Evolutionary conservation across 1,139 yeast species (phyloP), one percentile per base, ranked within the genome.

Genomic region (Chernovozyma aurita): DNA sequence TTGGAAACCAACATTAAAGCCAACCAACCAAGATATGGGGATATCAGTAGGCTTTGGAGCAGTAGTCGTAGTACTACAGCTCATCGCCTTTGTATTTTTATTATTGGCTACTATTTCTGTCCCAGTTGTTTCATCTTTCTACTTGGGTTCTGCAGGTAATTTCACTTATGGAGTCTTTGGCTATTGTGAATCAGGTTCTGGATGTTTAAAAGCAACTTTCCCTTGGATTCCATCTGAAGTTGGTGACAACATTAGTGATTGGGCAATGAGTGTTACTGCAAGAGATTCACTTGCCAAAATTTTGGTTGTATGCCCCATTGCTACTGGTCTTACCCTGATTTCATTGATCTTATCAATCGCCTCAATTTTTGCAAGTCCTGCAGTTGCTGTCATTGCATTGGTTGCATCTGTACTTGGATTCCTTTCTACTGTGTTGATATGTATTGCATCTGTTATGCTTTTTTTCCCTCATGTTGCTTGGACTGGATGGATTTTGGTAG

Each of bases 131-230:
- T 38, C 52, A 1, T 33, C 58, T 2, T 59, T 76, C 37, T 48
- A 52, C n/a, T 48, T 76, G 21, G 76, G 60, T 38, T 55, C 54
- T 16, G 60, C 60, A 44, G 65, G 67, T 17, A 76, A 71, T 34
- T 68, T 70, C 51, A 65, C 73, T 37, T 92, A 82, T 56, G 98
- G 98, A 4, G 87, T 86, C 1, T 85, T 90, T 64, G 98, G 97
- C 2, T 75, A 77, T 44, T 90, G 97, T 57, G 53, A 45, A 30
- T 36, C 47, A 4, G 53, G 64, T 3, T 53, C 61, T 5, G 50
- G 57, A 1, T 85, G 95, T 57, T 66, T 81, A 0, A 38, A 41
- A 4, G 63, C 67, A 4, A 38, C 51, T n/a, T 70, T 59, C 42
- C 76, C 76, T 2, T 54, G 64, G 37, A 28, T 35, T 2, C 44